Conservation (phyloP, 306 rosid species). For the Herpetospermum pedunculosum region DNA sequence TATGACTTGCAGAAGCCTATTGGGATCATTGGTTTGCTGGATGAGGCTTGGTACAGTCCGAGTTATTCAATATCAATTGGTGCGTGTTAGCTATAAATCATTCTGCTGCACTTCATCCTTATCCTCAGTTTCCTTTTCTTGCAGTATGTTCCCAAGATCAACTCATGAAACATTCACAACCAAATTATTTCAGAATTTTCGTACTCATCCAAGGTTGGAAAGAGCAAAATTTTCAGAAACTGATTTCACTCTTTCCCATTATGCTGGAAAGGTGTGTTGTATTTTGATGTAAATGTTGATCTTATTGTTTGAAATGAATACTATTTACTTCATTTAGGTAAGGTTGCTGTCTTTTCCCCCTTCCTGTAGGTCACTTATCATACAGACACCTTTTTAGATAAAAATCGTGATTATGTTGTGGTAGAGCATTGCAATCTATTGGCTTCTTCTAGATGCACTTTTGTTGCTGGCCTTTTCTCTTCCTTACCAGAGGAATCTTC, state of each 20-base stretch:
- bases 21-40: conserved; percentile 80
- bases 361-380: conserved; percentile 70
- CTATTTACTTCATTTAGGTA: background rate
- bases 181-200: conserved; percentile 79
- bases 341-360: background rate
- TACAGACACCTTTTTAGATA: conserved; percentile 76
- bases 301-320: background rate
- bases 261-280: conserved; percentile 89
- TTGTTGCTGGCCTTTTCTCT: conserved; percentile 67
- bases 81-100: conserved; percentile 22
- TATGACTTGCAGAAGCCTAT: conserved; percentile 80
- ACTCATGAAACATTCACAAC: conserved; percentile 84
- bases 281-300: background rate
- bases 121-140: conserved; percentile 34
- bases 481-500: conserved; percentile 66
- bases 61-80: conserved; percentile 39
- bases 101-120: conserved; percentile 21
- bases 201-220: conserved; percentile 63
- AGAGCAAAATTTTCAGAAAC: conserved; percentile 86
- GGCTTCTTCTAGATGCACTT: conserved; percentile 70
- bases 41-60: conserved; percentile 88
- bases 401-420: conserved; percentile 95
- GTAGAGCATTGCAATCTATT: conserved; percentile 83
- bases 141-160: conserved; percentile 97
- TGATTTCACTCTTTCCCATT: conserved; percentile 81